Evolutionary conservation across 2,329 filamentous ascomycete genomes (phyloP), one percentile per base, ranked within the genome.

Genomic region (Sclerotinia trifoliorum): DNA sequence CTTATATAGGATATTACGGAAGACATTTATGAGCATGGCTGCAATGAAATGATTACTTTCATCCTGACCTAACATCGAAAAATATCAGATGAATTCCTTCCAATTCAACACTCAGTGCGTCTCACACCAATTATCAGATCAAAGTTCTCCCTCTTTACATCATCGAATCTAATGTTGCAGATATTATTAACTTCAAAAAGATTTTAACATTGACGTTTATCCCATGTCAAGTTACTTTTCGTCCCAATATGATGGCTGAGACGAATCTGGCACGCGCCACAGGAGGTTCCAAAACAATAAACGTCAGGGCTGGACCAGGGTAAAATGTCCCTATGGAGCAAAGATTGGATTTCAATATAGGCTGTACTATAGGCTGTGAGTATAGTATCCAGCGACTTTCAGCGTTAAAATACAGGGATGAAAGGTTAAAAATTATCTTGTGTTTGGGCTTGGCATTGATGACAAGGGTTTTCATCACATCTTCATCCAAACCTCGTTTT

Each of bases 211-310:
- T 58, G 13, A 48, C 55, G 19, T 46, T 48, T 24, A 26, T 54
- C n/a, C 15, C 26, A 67, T 67, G 17, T 63, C 35, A 15, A 44
- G 8, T 29, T 29, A 35, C 42, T 32, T 32, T 35, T 62, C 55
- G 29, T 56, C 63, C 70, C 70, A 64, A 44, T 66, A 71, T 58
- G 24, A 67, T 65, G 68, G 57, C 51, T 74, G 75, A 76, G 75
- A 77, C 75, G 71, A 67, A 42, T 71, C 71, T 76, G 74, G 70
- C 48, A 75, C 74, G 52, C 48, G 57, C 57, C 65, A 55, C 48
- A 44, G 24, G 39, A 24, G 48, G 10, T 44, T 13, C 24, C 39
- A 63, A 65, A 67, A 67, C 65, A 44, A 10, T 26, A 67, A 42
- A n/a, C 55, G 65, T 67, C 63, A 63, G 48, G 57, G 57, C 42